Percentiles rank a stretch among this genome's conserved stretches.
Evolutionary conservation across 2,329 filamentous ascomycete species (phyloP).

Genomic region (Ophiostoma himal-ulmi): DNA sequence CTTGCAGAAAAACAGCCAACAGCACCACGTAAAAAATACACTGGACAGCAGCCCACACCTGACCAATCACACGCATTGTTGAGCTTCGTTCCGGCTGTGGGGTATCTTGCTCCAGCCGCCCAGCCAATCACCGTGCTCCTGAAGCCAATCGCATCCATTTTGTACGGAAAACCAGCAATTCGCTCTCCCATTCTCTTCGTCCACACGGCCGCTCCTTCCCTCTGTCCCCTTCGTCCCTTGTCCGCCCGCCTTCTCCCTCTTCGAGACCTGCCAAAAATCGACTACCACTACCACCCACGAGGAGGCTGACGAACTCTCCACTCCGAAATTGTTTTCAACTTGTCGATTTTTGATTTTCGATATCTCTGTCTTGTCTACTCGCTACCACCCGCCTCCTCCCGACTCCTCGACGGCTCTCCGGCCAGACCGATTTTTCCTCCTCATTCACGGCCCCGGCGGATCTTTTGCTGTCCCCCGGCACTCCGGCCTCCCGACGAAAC

Average conservation of each 20-base stretch:
- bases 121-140: conserved; percentile 24
- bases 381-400: neutral
- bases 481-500: conserved; percentile 10
- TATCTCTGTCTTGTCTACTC: neutral
- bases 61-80: conserved; percentile 23
- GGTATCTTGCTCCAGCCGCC: neutral
- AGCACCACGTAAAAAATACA: neutral
- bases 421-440: neutral
- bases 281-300: conserved; percentile 12
- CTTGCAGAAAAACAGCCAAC: neutral
- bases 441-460: neutral
- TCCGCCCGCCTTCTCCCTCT: conserved; percentile 22
- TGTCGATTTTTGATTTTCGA: neutral
- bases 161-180: conserved; percentile 27
- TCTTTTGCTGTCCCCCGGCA: conserved; percentile 7
- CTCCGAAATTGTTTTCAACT: neutral
- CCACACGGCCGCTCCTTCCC: conserved; percentile 12
- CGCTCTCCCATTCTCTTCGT: conserved; percentile 19
- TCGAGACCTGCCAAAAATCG: conserved; percentile 22
- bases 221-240: conserved; percentile 24
- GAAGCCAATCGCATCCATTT: conserved; percentile 27
- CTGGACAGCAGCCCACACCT: neutral
- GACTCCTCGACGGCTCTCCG: too few relatives aligned
- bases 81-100: conserved; percentile 25
- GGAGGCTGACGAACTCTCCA: conserved; percentile 3